phyloP scores from a whole-genome alignment of 306 rosid genomes.

The Lupinus albus region DNA sequence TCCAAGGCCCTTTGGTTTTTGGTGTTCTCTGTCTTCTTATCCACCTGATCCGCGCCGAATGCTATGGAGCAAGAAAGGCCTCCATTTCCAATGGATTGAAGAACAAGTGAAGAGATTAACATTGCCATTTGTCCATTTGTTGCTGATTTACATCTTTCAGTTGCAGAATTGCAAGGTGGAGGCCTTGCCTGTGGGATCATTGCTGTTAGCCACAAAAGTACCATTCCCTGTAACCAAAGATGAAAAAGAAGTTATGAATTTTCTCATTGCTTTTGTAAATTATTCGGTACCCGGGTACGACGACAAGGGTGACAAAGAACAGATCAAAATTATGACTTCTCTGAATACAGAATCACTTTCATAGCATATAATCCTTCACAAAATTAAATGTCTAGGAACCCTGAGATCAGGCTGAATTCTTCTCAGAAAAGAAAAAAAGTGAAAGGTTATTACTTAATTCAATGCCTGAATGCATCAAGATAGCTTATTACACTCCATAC shows the following conservation, averaged over 20 bases:
- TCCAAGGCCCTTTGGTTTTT: slow-evolving; percentile 55
- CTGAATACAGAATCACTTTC: not conserved
- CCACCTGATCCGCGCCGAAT: slow-evolving; percentile 71
- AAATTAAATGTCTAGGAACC: not conserved
- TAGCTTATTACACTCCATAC: not conserved
- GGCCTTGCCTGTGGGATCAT: slow-evolving; percentile 64
- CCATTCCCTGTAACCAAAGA: slow-evolving; percentile 51
- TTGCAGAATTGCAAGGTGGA: slow-evolving; percentile 46
- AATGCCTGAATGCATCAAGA: not conserved
- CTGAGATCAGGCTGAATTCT: not conserved
- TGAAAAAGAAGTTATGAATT: not conserved
- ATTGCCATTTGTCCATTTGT: slow-evolving; percentile 49
- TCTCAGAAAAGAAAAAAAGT: not conserved
- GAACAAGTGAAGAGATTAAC: slow-evolving; percentile 47
- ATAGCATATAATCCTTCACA: not conserved
- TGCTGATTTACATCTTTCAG: slow-evolving; percentile 48
- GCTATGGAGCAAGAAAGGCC: slow-evolving; percentile 68
- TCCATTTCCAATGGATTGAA: slow-evolving; percentile 64
- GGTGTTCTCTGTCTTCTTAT: slow-evolving; percentile 46
- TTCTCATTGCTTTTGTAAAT: too few relatives aligned
- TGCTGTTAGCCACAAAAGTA: slow-evolving; percentile 61
- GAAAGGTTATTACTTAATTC: not conserved
- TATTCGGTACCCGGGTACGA: too few relatives aligned
- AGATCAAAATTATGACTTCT: not conserved
- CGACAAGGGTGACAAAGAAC: too few relatives aligned